These are phyloP conservation scores for Myochromella boudieri DNA, from an alignment of 768 basidiomycete genomes.

Conservation along the genomic window DNA sequence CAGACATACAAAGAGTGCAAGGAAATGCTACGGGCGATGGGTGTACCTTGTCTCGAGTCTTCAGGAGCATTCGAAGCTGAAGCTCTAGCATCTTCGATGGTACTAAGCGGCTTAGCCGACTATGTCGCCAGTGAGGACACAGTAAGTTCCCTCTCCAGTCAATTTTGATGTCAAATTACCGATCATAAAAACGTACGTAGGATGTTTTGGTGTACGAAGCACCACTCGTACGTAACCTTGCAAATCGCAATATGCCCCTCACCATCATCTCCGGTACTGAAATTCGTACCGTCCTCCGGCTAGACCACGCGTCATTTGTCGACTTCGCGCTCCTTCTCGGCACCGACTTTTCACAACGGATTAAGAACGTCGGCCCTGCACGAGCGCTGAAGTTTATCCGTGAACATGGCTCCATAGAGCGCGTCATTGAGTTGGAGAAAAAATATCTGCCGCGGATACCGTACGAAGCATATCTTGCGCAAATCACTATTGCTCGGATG, in stretches of 20 bases:
- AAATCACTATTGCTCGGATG: slow-evolving; percentile 59
- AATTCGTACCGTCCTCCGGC: slow-evolving; percentile 55
- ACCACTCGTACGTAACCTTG: slow-evolving; percentile 78
- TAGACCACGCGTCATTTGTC: slow-evolving; percentile 60
- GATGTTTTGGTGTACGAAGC: slow-evolving; percentile 84
- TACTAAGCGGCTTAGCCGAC: slow-evolving; percentile 73
- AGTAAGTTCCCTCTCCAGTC: slow-evolving; percentile 41
- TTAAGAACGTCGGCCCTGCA: slow-evolving; percentile 77
- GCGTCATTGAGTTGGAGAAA: slow-evolving; percentile 50
- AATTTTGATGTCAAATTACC: too few relatives aligned
- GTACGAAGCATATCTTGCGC: slow-evolving; percentile 54
- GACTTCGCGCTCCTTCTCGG: slow-evolving; percentile 89
- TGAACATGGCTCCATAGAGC: slow-evolving; percentile 71
- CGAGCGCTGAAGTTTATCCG: slow-evolving; percentile 78
- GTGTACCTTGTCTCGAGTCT: slow-evolving; percentile 74
- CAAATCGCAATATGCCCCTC: slow-evolving; percentile 59
- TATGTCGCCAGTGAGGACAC: slow-evolving; percentile 92
- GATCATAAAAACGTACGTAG: too few relatives aligned
- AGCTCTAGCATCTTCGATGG: slow-evolving; percentile 79
- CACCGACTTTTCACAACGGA: slow-evolving; percentile 87
- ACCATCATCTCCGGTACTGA: slow-evolving; percentile 61
- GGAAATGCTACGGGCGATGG: slow-evolving; percentile 74
- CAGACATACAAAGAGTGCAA: slow-evolving; percentile 71
- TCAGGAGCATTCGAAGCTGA: slow-evolving; percentile 80
- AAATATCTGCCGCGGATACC: slow-evolving; percentile 53